phyloP scores from a whole-genome alignment of 495 filamentous ascomycete species.

The Talaromyces nanjingensis region DNA sequence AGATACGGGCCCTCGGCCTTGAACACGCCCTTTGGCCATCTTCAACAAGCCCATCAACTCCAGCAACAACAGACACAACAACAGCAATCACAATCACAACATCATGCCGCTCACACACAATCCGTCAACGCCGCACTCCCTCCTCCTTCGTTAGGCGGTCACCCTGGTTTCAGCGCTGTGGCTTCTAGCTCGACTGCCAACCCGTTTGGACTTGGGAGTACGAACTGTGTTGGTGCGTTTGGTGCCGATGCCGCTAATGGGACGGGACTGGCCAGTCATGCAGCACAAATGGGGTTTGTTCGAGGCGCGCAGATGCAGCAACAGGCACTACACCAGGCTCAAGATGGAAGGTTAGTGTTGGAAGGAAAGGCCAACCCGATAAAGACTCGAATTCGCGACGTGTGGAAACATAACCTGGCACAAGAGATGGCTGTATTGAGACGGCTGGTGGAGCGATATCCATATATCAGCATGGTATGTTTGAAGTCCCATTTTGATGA shows the following conservation, averaged over 20 bases:
- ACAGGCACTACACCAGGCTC: conserved; percentile 32
- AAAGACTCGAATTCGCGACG: conserved; percentile 80
- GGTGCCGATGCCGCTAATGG: conserved; percentile 52
- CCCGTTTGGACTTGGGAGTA: conserved; percentile 49
- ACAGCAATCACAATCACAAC: conserved; percentile 43
- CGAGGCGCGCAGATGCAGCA: conserved; percentile 66
- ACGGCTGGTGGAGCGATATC: conserved; percentile 77
- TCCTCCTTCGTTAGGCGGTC: conserved; percentile 50
- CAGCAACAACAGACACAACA: conserved; percentile 26
- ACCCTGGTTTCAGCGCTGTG: conserved; percentile 49
- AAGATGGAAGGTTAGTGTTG: conserved; percentile 36
- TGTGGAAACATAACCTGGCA: conserved; percentile 87
- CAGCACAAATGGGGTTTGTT: conserved; percentile 78
- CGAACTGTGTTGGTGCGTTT: conserved; percentile 54
- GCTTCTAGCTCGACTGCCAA: conserved; percentile 62
- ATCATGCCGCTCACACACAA: conserved; percentile 44
- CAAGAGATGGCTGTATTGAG: conserved; percentile 80
- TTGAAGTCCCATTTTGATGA: not conserved
- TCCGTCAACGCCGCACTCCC: conserved; percentile 50
- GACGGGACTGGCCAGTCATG: conserved; percentile 82
- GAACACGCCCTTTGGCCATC: conserved; percentile 42
- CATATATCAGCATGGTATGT: conserved; percentile 92
- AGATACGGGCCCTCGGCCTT: conserved; percentile 48
- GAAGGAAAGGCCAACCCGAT: conserved; percentile 38
- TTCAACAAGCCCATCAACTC: conserved; percentile 36